Evolutionary conservation across 345 rosid genomes (phyloP), one percentile per base, ranked within the genome.

Genomic region (Durio zibethinus): DNA sequence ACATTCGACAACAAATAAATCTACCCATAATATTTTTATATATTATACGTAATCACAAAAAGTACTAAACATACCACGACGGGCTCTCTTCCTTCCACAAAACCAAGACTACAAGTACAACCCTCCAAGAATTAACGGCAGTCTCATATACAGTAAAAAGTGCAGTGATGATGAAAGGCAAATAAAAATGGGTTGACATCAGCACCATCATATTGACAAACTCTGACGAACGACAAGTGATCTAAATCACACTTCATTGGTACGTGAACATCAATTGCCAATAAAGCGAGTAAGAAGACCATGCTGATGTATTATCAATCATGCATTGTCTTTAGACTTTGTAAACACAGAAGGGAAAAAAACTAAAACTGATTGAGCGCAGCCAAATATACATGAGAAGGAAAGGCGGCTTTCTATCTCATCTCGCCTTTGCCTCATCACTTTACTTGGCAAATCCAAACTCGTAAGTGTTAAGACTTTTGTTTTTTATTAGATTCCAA

Each of bases 291-390:
- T 45, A 47, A 27, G 7, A 25, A 0, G 6, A 27, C 18, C 23
- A 47, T 47, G 74, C 59, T 70, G 74, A 48, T 31, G 74, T 71
- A 48, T 29, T 71, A 10, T 18, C 60, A 50, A 71, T 71, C 74
- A 71, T 71, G 7, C 27, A 50, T 23, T 42, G 14, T 68, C 8
- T 71, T 8, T 47, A 4, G 64, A 12, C n/a, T n/a, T n/a, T n/a
- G n/a, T n/a, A n/a, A n/a, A n/a, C n/a, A n/a, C n/a, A n/a, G n/a
- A n/a, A n/a, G n/a, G n/a, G n/a, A n/a, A n/a, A n/a, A n/a, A n/a
- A n/a, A n/a, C n/a, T n/a, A 2, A 43, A 25, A 12, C 36, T 68
- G 36, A 69, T 45, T 27, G 73, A 29, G 74, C 57, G 74, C 74
- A 70, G 74, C 74, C 74, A 50, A 71, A 18, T 71, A 40, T 10